Evolutionary conservation across 805 yeast species (phyloP), one percentile per base, ranked within the genome.

Genomic region (Lachancea thermotolerans): DNA sequence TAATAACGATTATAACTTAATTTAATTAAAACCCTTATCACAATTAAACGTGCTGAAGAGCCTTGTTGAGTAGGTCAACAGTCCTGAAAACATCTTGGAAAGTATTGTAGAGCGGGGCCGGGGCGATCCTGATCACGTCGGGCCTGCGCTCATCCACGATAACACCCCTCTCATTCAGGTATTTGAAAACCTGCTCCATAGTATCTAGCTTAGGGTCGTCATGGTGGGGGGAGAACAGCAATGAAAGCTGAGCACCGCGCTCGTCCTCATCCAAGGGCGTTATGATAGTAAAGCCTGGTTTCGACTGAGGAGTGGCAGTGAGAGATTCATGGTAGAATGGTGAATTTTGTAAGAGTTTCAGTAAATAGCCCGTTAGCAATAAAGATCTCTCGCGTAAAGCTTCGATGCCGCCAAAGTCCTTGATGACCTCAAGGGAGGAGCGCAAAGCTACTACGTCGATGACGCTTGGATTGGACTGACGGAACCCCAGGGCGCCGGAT

Each of bases 131-230:
- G 34, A 91, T 79, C n/a, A 89, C 97, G 59, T 81, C 80, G 1
- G 97, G 97, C 58, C 87, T 73, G 59, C 98, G 74, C 59, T 90
- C 96, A 61, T 90, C 98, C 46, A 87, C 84, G 18, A 90, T 76
- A 1, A 87, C 78, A 2, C 88, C 96, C 4, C 63, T 52, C 10
- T 69, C 57, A 30, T 68, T 68, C 49, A 90, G 59, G 48, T 69
- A 67, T 1, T 58, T 53, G 47, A 75, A 73, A 2, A 87, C 79
- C 17, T 60, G 56, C 45, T 76, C 81, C 96, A 89, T 88, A 1
- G 76, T 64, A 35, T 77, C 73, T 7, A 58, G 47, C n/a, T 47
- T 28, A 0, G 45, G 33, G n/a, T 55, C 49, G 3, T 62, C 67
- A 4, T 67, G 69, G 41, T 69, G 71, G 10, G 82, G 80, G 45